Evolutionary conservation across 805 yeast species (phyloP).

Genomic region (Trichomonascus vanleenenianus): DNA sequence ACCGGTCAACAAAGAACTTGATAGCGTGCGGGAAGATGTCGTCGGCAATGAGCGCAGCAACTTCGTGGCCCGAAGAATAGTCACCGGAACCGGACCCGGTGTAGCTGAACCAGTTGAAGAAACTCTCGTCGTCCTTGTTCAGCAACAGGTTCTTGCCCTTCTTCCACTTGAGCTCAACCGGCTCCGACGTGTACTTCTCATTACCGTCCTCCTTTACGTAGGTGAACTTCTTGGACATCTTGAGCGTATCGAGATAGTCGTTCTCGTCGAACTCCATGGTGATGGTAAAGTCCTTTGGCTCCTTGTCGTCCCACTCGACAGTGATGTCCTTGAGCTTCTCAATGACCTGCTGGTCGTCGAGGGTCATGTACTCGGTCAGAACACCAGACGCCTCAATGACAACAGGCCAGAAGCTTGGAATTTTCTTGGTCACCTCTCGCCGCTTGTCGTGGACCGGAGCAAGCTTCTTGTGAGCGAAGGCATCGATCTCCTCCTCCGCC

Average conservation of each 20-base stretch:
- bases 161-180: slow-evolving; percentile 65
- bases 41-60: slow-evolving; percentile 64
- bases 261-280: slow-evolving; percentile 50
- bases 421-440: slow-evolving; percentile 39
- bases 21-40: slow-evolving; percentile 83
- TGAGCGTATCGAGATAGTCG: slow-evolving; percentile 45
- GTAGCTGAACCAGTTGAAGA: slow-evolving; percentile 85
- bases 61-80: slow-evolving; percentile 71
- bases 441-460: slow-evolving; percentile 53
- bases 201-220: slow-evolving; percentile 16
- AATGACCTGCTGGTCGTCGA: slow-evolving; percentile 68
- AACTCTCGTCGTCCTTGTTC: slow-evolving; percentile 32
- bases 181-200: slow-evolving; percentile 41
- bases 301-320: slow-evolving; percentile 39
- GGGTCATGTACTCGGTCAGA: slow-evolving; percentile 64
- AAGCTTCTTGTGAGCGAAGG: slow-evolving; percentile 30
- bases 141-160: slow-evolving; percentile 52
- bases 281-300: slow-evolving; percentile 52
- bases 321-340: slow-evolving; percentile 59
- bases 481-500: slow-evolving; percentile 19
- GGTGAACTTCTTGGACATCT: slow-evolving; percentile 51
- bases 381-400: slow-evolving; percentile 75
- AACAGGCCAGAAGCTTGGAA: slow-evolving; percentile 82
- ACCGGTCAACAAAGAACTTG: slow-evolving; percentile 68
- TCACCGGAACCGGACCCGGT: slow-evolving; percentile 70